Evolutionary conservation across 148 eudicot genomes (phyloP), one percentile per base, ranked within the genome.

Genomic region (Spergularia bocconei): DNA sequence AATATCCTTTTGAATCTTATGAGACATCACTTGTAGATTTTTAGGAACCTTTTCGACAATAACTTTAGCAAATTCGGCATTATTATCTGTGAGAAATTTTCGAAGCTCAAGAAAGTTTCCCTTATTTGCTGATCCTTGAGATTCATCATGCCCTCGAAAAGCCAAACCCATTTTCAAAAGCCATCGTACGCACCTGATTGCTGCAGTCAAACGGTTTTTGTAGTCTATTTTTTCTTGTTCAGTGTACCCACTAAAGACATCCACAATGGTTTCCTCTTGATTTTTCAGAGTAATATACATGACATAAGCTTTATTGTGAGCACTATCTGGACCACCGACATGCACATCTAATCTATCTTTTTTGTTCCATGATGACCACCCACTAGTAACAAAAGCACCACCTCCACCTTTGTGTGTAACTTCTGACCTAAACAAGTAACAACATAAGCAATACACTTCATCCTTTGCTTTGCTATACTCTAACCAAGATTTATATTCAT

Each of bases 121-220:
- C n/a, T n/a, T n/a, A n/a, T n/a, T n/a, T 13, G 3, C 7, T 21
- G 41, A 60, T 14, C 61, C 67, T 3, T 59, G 23, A 23, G 44
- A 41, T 48, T 73, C 57, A 47, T 61, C 56, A 47, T 73, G 58
- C 12, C 76, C 76, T 19, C 52, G 47, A 16, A 73, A 73, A 13
- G 39, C 36, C 11, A 39, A 73, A 44, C 57, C 61, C 57, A 36
- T 59, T 3, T 44, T 17, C 11, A 60, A 12, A 54, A 73, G 48
- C 61, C 61, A 73, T 47, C 76, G 21, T 16, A 29, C 0, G 20
- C 63, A 57, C 2, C 13, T 13, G 13, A 57, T 20, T 29, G 51
- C 10, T 9, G 51, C 14, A n/a, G 19, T 44, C 65, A n/a, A n/a
- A n/a, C n/a, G 54, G 5, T 0, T 33, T 25, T 15, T 57, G 8